phyloP scores from a whole-genome alignment of 495 filamentous ascomycete species.

The Xylaria castorea region DNA sequence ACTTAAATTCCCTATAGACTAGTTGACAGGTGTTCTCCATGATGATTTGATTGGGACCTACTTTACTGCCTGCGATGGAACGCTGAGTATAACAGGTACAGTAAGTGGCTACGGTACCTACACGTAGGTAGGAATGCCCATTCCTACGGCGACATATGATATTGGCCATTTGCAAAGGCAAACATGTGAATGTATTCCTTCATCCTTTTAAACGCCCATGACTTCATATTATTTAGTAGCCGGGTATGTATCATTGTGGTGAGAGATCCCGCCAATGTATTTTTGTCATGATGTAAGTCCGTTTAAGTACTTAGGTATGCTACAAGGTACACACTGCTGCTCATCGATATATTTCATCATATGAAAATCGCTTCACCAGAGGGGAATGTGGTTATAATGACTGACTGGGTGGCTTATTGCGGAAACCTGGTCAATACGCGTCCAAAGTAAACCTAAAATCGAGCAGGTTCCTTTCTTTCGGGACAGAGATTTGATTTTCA shows the following conservation, averaged over 20 bases:
- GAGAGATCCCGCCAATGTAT: no score
- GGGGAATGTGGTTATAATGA: neutral
- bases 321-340: neutral
- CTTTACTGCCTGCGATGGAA: neutral
- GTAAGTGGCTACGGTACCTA: neutral
- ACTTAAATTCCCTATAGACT: neutral
- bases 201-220: neutral
- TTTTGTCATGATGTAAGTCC: no score
- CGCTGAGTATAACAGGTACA: neutral
- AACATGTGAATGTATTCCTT: neutral
- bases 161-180: neutral
- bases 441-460: neutral
- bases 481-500: neutral
- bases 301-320: no score
- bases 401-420: no score
- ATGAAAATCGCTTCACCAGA: neutral
- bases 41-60: neutral
- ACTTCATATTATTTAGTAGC: neutral
- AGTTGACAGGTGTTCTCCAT: neutral
- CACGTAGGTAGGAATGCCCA: neutral
- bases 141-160: no score
- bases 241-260: neutral
- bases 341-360: neutral
- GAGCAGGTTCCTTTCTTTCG: neutral
- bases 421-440: neutral